phyloP scores from a whole-genome alignment of 208 protist species.

The Leishmania lainsoni region DNA sequence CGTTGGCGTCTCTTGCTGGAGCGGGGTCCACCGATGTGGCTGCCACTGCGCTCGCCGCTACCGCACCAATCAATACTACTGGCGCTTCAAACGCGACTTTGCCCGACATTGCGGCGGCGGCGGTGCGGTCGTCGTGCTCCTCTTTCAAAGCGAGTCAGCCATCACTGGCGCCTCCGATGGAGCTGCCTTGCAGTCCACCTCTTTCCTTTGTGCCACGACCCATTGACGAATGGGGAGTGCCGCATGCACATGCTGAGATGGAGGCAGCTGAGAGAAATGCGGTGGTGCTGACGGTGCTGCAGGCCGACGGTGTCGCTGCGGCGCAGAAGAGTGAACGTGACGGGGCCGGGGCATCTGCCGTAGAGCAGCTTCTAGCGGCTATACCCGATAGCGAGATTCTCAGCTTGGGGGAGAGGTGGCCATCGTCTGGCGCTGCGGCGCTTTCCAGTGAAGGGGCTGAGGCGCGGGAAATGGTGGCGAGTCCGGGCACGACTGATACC shows the following conservation, averaged over 20 bases:
- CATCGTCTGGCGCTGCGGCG: background rate
- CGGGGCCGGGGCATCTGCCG: conserved; percentile 2
- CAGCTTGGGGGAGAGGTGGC: background rate
- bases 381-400: conserved; percentile 3
- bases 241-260: conserved; percentile 35
- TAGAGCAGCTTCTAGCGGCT: conserved; percentile 10
- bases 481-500: background rate
- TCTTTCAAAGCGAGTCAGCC: background rate
- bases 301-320: conserved; percentile 15
- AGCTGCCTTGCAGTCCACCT: conserved; percentile 18
- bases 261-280: conserved; percentile 82
- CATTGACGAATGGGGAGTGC: conserved; percentile 59
- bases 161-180: no score
- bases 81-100: background rate
- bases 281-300: conserved; percentile 57
- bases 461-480: background rate
- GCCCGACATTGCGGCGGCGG: background rate
- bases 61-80: background rate
- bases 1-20: background rate
- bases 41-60: background rate
- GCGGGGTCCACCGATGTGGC: background rate
- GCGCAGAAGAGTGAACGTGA: background rate
- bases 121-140: background rate
- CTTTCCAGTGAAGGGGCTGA: background rate
- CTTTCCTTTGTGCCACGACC: conserved; percentile 20